Conservation (phyloP, 1,284 basidiomycete genomes). For the Phylloporus sp. region DNA sequence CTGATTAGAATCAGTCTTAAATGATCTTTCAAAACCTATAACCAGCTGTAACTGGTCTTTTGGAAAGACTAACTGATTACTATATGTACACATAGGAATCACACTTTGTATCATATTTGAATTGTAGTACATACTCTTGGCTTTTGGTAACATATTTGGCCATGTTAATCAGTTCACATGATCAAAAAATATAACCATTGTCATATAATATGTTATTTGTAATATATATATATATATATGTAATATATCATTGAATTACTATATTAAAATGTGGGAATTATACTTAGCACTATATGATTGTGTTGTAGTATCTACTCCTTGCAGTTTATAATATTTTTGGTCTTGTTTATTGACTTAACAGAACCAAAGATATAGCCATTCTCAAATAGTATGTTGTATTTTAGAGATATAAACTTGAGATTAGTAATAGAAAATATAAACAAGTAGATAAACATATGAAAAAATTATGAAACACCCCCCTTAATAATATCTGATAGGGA, state of each 20-base stretch:
- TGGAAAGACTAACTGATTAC: not conserved
- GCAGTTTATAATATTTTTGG: too few relatives aligned
- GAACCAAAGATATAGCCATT: too few relatives aligned
- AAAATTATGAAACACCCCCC: too few relatives aligned
- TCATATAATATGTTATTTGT: not conserved
- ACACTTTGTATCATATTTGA: not conserved
- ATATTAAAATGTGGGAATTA: not conserved
- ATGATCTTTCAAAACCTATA: not conserved
- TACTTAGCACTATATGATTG: too few relatives aligned
- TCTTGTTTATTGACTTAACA: too few relatives aligned
- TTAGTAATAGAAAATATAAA: too few relatives aligned
- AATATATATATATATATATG: not conserved
- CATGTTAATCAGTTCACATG: not conserved
- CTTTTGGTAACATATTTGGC: not conserved
- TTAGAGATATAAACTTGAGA: too few relatives aligned
- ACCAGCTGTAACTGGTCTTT: not conserved
- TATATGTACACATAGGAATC: not conserved
- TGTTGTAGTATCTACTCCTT: too few relatives aligned
- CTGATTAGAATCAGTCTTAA: not conserved
- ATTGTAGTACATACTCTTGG: not conserved
- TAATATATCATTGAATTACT: not conserved
- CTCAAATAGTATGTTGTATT: too few relatives aligned
- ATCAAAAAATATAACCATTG: not conserved
- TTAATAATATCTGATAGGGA: too few relatives aligned
- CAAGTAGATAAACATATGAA: too few relatives aligned